Evolutionary conservation across 108 stramenopile species (phyloP).

Genomic region (Pseudonitzschia multistriata): DNA sequence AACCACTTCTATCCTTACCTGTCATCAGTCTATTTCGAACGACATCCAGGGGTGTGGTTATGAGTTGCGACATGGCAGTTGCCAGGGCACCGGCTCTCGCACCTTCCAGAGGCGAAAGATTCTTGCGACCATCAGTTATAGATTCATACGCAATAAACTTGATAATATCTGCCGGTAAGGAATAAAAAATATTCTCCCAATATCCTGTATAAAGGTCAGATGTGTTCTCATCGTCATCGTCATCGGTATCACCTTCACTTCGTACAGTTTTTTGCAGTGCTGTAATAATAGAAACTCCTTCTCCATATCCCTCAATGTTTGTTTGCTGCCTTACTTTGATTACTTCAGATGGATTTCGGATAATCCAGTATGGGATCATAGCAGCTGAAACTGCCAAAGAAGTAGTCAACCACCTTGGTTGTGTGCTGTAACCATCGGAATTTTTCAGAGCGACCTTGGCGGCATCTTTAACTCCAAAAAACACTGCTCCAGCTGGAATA

Average conservation of each 20-base stretch:
- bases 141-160: conserved; percentile 76
- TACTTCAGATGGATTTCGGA: conserved; percentile 84
- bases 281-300: conserved; percentile 46
- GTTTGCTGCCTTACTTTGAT: conserved; percentile 81
- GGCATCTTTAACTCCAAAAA: conserved; percentile 84
- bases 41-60: conserved; percentile 80
- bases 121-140: conserved; percentile 43
- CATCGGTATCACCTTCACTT: conserved; percentile 2
- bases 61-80: conserved; percentile 65
- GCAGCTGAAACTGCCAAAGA: conserved; percentile 64
- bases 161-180: conserved; percentile 76
- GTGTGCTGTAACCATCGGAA: neutral
- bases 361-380: conserved; percentile 69
- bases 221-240: conserved; percentile 11
- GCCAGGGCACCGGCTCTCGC: conserved; percentile 68
- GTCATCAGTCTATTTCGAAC: conserved; percentile 77
- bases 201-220: conserved; percentile 68
- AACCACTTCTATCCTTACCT: neutral
- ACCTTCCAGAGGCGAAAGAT: conserved; percentile 59
- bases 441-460: conserved; percentile 46
- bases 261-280: conserved; percentile 41
- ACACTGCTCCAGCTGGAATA: conserved; percentile 74
- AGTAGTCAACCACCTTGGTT: conserved; percentile 52
- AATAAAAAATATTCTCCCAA: conserved; percentile 79
- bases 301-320: conserved; percentile 49